These are phyloP conservation scores for Rostrohypoxylon terebratum DNA, from an alignment of 495 filamentous ascomycete genomes.

Conservation along the genomic window DNA sequence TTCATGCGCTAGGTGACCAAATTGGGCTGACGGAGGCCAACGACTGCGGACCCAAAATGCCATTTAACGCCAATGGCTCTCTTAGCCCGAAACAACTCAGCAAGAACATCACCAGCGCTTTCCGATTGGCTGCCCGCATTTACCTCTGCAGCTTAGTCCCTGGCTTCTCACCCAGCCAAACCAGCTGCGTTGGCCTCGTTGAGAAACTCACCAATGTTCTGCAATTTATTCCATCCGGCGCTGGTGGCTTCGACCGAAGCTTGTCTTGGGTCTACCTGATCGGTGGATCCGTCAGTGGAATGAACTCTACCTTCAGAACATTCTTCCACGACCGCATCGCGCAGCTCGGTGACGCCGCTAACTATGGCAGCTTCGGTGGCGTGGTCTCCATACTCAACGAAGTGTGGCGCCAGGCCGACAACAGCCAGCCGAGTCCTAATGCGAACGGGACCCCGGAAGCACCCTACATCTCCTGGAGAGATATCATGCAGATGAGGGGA, in stretches of 20 bases:
- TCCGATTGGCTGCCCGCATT: slow-evolving; percentile 91
- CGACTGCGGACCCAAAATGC: slow-evolving; percentile 63
- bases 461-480: slow-evolving; percentile 87
- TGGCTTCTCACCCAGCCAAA: slow-evolving; percentile 78
- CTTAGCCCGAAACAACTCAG: slow-evolving; percentile 83
- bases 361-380: slow-evolving; percentile 87
- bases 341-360: slow-evolving; percentile 77
- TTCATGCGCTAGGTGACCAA: slow-evolving; percentile 81
- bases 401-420: slow-evolving; percentile 81
- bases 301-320: slow-evolving; percentile 76
- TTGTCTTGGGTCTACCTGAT: slow-evolving; percentile 94
- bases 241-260: slow-evolving; percentile 86
- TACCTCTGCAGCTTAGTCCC: slow-evolving; percentile 95
- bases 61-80: slow-evolving; percentile 74
- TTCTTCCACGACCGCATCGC: slow-evolving; percentile 78
- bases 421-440: slow-evolving; percentile 54
- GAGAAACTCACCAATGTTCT: slow-evolving; percentile 76
- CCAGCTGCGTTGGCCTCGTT: slow-evolving; percentile 77
- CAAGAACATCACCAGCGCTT: slow-evolving; percentile 87
- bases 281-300: slow-evolving; percentile 77
- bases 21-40: slow-evolving; percentile 80
- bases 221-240: slow-evolving; percentile 82
- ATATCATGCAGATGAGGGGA: slow-evolving; percentile 89
- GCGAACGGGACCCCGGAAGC: slow-evolving; percentile 54
- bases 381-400: slow-evolving; percentile 82